These are phyloP conservation scores for Endothia cerciana DNA, from an alignment of 2,329 filamentous ascomycete species.

Conservation along the genomic window DNA sequence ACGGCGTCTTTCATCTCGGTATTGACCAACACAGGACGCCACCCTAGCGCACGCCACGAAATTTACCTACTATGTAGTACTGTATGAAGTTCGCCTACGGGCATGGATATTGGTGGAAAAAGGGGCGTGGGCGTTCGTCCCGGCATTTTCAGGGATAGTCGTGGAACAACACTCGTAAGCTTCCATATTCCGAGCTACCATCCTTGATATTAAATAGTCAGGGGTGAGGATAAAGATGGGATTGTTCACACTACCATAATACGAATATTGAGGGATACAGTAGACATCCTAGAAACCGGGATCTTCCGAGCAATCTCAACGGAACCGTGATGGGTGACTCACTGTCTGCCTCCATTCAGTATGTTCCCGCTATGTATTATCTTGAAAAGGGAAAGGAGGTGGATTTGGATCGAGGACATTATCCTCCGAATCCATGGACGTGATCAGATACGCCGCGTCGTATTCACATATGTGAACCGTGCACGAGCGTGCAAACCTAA, in stretches of 20 bases:
- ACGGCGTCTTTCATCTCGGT: neutral
- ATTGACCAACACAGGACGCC: neutral
- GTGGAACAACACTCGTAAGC: neutral
- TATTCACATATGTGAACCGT: neutral
- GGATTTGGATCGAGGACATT: neutral
- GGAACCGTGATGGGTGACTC: neutral
- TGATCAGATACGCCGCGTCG: neutral
- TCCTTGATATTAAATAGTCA: neutral
- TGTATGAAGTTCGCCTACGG: neutral
- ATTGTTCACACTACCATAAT: neutral
- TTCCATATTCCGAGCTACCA: conserved; percentile 1
- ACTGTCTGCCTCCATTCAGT: neutral
- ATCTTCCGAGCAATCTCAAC: neutral
- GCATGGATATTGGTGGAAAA: conserved; percentile 1
- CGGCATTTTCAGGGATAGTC: neutral
- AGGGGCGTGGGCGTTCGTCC: neutral
- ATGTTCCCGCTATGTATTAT: neutral
- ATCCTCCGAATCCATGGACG: neutral
- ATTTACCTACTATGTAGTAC: neutral
- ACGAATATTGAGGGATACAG: neutral
- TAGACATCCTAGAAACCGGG: neutral
- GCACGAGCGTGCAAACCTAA: neutral
- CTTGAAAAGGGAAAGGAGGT: neutral
- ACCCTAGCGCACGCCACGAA: neutral
- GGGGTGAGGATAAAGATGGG: neutral